Percentiles rank a stretch among this genome's conserved stretches.
phyloP scores from a whole-genome alignment of 768 basidiomycete genomes.

The Panaeolus cyanescens region DNA sequence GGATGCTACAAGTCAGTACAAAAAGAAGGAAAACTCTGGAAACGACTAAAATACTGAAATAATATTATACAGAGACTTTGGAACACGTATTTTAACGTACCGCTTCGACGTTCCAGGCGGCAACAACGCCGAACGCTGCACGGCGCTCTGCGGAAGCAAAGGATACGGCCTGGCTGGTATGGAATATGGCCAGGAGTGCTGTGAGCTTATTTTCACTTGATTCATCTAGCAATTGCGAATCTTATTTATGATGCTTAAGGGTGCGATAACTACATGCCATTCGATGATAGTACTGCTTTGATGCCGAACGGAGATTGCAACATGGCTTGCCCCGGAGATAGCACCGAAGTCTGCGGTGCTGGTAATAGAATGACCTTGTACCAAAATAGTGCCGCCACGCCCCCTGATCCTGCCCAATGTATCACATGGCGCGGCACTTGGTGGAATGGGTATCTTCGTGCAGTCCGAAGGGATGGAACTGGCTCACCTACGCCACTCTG shows the following conservation, averaged over 20 bases:
- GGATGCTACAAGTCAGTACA: not conserved
- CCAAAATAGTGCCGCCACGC: not conserved
- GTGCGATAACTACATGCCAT: constrained; percentile 28
- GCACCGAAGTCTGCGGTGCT: not conserved
- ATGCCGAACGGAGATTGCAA: not conserved
- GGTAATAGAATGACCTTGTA: not conserved
- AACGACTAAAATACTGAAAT: not conserved
- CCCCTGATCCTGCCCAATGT: constrained; percentile 6
- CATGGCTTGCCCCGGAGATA: not conserved
- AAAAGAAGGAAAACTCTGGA: not conserved
- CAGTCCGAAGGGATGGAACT: constrained; percentile 9
- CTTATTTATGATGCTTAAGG: not conserved
- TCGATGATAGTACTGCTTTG: not conserved
- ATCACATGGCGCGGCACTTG: constrained; percentile 15
- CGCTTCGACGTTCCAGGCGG: not conserved
- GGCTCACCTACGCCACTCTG: constrained; percentile 9
- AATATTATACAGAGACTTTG: not conserved
- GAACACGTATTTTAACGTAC: not conserved
- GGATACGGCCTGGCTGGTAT: not conserved
- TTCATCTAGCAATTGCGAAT: no score
- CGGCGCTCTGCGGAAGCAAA: not conserved
- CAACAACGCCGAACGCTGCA: not conserved
- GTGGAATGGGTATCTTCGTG: constrained; percentile 12
- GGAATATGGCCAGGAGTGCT: not conserved
- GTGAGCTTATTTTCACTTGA: not conserved